Conservation (phyloP, 1,139 yeast species). For the Nakaseomyces sp. region DNA sequence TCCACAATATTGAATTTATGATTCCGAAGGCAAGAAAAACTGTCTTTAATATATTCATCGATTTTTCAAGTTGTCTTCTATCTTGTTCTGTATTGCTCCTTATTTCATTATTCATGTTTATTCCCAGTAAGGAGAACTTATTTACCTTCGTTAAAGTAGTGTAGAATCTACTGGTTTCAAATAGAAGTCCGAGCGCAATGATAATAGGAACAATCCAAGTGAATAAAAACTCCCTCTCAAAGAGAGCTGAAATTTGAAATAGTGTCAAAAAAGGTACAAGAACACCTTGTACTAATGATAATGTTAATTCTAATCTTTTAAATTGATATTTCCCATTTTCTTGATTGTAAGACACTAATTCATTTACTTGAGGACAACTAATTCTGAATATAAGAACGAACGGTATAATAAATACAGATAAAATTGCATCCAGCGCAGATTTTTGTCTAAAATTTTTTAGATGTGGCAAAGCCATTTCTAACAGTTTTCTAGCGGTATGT, state of each 20-base stretch:
- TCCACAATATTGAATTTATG: conserved; percentile 69
- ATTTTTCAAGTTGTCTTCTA: conserved; percentile 16
- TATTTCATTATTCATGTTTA: conserved; percentile 7
- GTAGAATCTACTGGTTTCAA: neutral
- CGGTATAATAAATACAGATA: conserved; percentile 25
- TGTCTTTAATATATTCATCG: conserved; percentile 12
- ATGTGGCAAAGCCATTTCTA: conserved; percentile 21
- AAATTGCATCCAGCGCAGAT: conserved; percentile 16
- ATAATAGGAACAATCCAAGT: conserved; percentile 1
- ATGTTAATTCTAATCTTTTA: conserved; percentile 12
- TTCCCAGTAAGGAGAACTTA: neutral
- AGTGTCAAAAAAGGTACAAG: conserved; percentile 16
- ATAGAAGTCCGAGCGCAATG: neutral
- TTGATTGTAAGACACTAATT: conserved; percentile 17
- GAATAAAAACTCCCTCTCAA: neutral
- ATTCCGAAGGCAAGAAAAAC: conserved; percentile 45
- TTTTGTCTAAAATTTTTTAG: conserved; percentile 21
- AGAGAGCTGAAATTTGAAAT: neutral
- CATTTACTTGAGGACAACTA: conserved; percentile 25
- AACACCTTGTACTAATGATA: conserved; percentile 20
- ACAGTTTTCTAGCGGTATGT: conserved; percentile 8
- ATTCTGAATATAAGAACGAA: conserved; percentile 24
- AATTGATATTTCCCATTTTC: conserved; percentile 11
- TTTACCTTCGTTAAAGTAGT: neutral
- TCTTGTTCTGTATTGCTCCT: conserved; percentile 13